Percentiles rank a stretch among this genome's conserved stretches.
These are phyloP conservation scores for Cubamyces lactineus DNA, from an alignment of 768 basidiomycete genomes.

Conservation along the genomic window DNA sequence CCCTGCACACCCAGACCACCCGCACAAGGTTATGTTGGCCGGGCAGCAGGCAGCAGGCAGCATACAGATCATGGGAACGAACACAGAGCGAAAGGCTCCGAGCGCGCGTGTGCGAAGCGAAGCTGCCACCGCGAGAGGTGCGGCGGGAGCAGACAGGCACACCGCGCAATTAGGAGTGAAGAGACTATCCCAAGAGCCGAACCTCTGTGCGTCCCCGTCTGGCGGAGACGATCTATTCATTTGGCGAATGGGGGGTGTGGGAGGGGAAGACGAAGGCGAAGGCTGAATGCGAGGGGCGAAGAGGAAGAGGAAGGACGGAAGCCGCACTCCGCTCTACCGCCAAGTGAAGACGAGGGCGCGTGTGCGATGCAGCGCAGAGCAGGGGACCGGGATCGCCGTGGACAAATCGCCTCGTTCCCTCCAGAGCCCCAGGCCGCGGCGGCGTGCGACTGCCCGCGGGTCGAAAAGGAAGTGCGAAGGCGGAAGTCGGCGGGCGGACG, in stretches of 20 bases:
- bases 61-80: not conserved
- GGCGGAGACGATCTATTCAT: conserved; percentile 9
- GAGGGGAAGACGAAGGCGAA: too few species aligned
- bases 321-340: not conserved
- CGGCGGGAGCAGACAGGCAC: conserved; percentile 11
- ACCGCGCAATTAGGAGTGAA: conserved; percentile 8
- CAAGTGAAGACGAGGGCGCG: not conserved
- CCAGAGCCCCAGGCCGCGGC: not conserved
- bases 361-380: conserved; percentile 6
- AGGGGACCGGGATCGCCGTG: conserved; percentile 8
- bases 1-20: not conserved
- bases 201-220: not conserved
- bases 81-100: conserved; percentile 2
- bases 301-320: not conserved
- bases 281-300: too few species aligned
- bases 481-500: conserved; percentile 2
- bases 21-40: not conserved
- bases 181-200: conserved; percentile 3
- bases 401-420: not conserved
- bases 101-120: not conserved
- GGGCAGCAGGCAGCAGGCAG: not conserved
- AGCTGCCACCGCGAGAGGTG: not conserved
- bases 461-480: conserved; percentile 6
- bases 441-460: not conserved
- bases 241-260: not conserved